Conservation (phyloP, 257 asterid species). For the Solanum sejunctum region DNA sequence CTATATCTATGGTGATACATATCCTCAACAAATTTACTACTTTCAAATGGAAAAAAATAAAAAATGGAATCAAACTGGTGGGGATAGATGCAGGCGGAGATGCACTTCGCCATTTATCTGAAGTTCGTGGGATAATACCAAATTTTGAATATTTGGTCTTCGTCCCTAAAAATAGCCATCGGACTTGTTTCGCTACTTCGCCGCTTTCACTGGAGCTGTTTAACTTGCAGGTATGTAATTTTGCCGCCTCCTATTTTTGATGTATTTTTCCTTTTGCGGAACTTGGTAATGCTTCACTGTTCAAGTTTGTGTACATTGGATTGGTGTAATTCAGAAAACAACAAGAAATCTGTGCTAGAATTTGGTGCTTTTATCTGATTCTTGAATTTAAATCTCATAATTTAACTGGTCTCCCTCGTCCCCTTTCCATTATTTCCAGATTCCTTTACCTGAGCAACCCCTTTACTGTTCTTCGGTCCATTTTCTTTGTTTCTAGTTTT, state of each 20-base stretch:
- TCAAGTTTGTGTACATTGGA: not conserved
- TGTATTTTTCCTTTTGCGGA: not conserved
- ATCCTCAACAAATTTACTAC: too few species aligned
- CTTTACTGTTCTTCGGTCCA: not conserved
- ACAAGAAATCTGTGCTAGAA: not conserved
- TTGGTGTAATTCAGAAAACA: not conserved
- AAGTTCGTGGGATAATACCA: not conserved
- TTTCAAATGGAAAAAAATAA: too few species aligned
- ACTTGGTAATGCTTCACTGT: not conserved
- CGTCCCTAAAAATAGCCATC: not conserved
- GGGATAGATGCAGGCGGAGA: not conserved
- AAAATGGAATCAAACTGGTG: not conserved
- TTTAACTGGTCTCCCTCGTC: not conserved
- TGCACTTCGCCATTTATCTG: not conserved
- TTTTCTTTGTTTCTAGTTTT: not conserved
- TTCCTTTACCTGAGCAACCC: not conserved
- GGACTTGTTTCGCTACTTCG: not conserved
- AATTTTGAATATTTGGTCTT: not conserved
- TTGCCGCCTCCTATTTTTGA: not conserved
- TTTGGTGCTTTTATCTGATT: not conserved
- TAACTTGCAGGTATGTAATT: not conserved
- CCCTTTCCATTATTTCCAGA: not conserved
- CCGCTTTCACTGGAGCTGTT: not conserved
- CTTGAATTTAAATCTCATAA: not conserved
- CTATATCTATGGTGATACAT: too few species aligned